Evolutionary conservation across 2,329 filamentous ascomycete genomes (phyloP).

Genomic region (Ophiostoma australiae): DNA sequence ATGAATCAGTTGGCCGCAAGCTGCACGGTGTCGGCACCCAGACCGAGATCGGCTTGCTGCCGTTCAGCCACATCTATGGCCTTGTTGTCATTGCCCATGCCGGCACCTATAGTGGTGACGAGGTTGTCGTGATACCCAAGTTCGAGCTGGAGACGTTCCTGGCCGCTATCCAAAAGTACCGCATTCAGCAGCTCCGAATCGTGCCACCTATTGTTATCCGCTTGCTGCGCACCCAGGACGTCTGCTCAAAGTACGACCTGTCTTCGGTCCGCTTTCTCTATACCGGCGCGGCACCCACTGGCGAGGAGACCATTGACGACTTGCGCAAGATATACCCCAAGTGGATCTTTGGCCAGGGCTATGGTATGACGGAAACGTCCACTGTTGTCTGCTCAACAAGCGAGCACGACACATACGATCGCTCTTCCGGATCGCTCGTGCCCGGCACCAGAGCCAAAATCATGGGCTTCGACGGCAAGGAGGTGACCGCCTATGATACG

Average conservation of each 20-base stretch:
- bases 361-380: constrained; percentile 73
- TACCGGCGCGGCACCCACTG: constrained; percentile 73
- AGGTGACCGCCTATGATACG: constrained; percentile 60
- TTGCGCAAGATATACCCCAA: constrained; percentile 56
- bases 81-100: constrained; percentile 65
- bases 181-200: constrained; percentile 60
- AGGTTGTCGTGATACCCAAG: constrained; percentile 63
- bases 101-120: constrained; percentile 64
- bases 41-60: constrained; percentile 58
- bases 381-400: constrained; percentile 62
- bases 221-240: constrained; percentile 60
- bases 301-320: constrained; percentile 64
- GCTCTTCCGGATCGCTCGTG: constrained; percentile 66
- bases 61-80: constrained; percentile 73
- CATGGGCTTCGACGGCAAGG: constrained; percentile 61
- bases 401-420: constrained; percentile 61
- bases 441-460: constrained; percentile 62
- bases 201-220: constrained; percentile 77
- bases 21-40: constrained; percentile 33
- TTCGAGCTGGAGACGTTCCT: constrained; percentile 65
- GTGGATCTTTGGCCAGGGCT: constrained; percentile 64
- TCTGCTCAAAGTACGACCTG: constrained; percentile 64
- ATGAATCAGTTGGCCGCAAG: constrained; percentile 34
- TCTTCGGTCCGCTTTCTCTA: constrained; percentile 61
- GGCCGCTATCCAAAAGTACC: constrained; percentile 59